Conservation (phyloP, 1,139 yeast species). For the Debaryomyces sp. region DNA sequence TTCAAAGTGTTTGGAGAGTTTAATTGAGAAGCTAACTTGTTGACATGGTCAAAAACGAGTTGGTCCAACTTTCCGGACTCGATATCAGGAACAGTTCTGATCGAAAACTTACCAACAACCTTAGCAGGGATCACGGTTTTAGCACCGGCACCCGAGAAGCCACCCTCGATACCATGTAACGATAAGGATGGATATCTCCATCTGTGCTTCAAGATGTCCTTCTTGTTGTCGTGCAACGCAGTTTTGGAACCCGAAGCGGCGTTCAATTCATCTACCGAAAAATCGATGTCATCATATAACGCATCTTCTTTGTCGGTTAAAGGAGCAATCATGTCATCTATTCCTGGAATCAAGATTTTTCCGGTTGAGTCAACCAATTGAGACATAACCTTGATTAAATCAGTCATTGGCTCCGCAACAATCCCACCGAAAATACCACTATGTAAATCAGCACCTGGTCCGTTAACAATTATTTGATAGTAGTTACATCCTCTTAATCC, state of each 20-base stretch:
- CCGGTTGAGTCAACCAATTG: slow-evolving; percentile 81
- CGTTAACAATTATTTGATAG: slow-evolving; percentile 77
- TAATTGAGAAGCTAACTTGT: slow-evolving; percentile 63
- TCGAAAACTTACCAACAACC: slow-evolving; percentile 92
- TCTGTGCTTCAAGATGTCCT: slow-evolving; percentile 91
- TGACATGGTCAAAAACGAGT: slow-evolving; percentile 71
- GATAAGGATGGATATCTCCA: slow-evolving; percentile 98
- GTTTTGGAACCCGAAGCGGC: slow-evolving; percentile 88
- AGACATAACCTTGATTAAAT: slow-evolving; percentile 74
- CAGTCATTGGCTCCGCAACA: slow-evolving; percentile 97
- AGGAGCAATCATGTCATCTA: slow-evolving; percentile 93
- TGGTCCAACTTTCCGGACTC: slow-evolving; percentile 78
- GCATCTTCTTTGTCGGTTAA: slow-evolving; percentile 77
- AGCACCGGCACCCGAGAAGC: slow-evolving; percentile 92
- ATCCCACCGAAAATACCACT: slow-evolving; percentile 98
- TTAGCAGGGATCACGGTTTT: slow-evolving; percentile 97
- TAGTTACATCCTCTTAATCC: slow-evolving; percentile 97
- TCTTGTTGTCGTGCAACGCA: slow-evolving; percentile 72
- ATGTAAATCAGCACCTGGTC: slow-evolving; percentile 97
- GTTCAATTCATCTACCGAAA: slow-evolving; percentile 80
- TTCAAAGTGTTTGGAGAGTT: slow-evolving; percentile 74
- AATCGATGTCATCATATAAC: slow-evolving; percentile 84
- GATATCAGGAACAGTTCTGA: slow-evolving; percentile 95
- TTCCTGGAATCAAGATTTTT: slow-evolving; percentile 82
- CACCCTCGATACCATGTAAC: slow-evolving; percentile 97